Evolutionary conservation across 2,329 filamentous ascomycete species (phyloP).

Genomic region (Aspergillus proliferans): DNA sequence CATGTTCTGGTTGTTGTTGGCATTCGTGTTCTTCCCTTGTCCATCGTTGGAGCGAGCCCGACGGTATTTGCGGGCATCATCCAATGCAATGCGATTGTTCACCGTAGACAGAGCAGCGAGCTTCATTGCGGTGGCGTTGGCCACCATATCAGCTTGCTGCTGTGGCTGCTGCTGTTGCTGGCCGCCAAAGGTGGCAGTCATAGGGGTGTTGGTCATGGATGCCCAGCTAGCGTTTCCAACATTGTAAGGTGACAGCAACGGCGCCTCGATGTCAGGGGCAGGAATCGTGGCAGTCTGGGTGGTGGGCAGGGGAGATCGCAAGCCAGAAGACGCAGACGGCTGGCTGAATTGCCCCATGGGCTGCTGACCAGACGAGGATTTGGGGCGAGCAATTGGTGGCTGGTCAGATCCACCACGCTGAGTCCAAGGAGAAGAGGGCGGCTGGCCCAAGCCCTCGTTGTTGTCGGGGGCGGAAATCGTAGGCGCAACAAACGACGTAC

Average conservation of each 20-base stretch:
- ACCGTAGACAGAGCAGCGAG: constrained; percentile 93
- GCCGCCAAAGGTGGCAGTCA: constrained; percentile 75
- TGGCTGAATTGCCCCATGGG: constrained; percentile 94
- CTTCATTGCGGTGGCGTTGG: constrained; percentile 98
- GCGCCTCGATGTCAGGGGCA: constrained; percentile 68
- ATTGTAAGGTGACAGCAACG: constrained; percentile 74
- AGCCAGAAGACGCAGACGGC: constrained; percentile 60
- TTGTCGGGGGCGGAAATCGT: constrained; percentile 65
- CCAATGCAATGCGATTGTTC: constrained; percentile 94
- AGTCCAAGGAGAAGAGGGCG: constrained; percentile 77
- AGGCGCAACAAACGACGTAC: constrained; percentile 67
- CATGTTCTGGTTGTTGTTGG: constrained; percentile 51
- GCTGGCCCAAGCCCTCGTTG: constrained; percentile 55
- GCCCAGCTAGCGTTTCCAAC: constrained; percentile 89
- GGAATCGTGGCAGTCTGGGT: constrained; percentile 80
- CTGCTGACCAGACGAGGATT: constrained; percentile 68
- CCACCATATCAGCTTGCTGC: constrained; percentile 88
- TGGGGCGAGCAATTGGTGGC: constrained; percentile 58
- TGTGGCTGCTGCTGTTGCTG: constrained; percentile 36
- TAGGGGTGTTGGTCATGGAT: constrained; percentile 95
- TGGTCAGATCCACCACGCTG: constrained; percentile 46
- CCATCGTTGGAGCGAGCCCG: constrained; percentile 84
- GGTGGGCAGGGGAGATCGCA: constrained; percentile 77
- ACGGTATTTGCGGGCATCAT: constrained; percentile 94
- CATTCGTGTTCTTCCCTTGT: constrained; percentile 36